These are phyloP conservation scores for Osmozyma mogii DNA, from an alignment of 805 yeast species.

Conservation along the genomic window DNA sequence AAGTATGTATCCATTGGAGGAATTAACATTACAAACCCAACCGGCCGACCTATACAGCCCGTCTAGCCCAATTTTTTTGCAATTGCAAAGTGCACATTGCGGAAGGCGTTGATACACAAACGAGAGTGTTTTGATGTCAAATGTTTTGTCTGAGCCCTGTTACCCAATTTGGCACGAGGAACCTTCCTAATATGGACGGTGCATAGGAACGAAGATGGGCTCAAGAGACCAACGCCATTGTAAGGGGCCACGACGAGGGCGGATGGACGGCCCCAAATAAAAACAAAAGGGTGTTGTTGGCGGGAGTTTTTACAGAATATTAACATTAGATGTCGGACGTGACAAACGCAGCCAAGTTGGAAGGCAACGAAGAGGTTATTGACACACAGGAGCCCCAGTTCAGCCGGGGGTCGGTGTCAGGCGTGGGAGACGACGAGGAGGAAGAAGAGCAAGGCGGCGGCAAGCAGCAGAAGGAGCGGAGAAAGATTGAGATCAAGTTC, in stretches of 20 bases:
- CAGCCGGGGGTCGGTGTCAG: constrained; percentile 15
- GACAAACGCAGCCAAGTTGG: constrained; percentile 31
- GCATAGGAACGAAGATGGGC: constrained; percentile 5
- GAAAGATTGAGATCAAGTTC: constrained; percentile 95
- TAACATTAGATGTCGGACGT: constrained; percentile 28
- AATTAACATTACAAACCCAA: no score
- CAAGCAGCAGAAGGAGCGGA: constrained; percentile 46
- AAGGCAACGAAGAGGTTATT: constrained; percentile 18
- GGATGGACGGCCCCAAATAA: no score
- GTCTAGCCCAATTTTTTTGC: no score
- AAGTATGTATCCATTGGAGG: no score
- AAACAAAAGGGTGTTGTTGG: no score
- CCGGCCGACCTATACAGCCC: no score
- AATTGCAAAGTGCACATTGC: no score
- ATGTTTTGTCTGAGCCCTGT: constrained; percentile 4
- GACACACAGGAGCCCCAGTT: constrained; percentile 11
- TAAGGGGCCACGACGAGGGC: no score
- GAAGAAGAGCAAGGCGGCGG: constrained; percentile 43
- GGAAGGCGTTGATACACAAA: no score
- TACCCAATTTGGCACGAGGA: constrained; percentile 15
- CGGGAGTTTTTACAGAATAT: not conserved
- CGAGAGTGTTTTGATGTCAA: no score
- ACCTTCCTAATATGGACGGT: constrained; percentile 14
- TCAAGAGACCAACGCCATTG: not conserved
- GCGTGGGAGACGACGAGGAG: constrained; percentile 42